A percentile compares a stretch with the other conserved stretches of the same genome.
These are phyloP conservation scores for Annulohypoxylon moriforme DNA, from an alignment of 495 filamentous ascomycete genomes.

Conservation along the genomic window DNA sequence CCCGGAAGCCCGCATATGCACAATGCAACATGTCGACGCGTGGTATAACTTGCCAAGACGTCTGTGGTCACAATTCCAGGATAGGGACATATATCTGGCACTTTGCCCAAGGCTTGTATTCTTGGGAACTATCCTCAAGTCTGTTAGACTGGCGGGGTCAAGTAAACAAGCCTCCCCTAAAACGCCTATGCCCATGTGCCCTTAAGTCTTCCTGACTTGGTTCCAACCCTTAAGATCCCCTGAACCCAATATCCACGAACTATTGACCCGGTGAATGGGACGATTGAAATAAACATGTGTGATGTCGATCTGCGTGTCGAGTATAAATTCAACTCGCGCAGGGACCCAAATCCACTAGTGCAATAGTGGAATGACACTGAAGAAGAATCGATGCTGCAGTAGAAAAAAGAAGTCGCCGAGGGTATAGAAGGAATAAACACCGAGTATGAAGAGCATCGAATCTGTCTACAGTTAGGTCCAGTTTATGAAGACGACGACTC, in stretches of 20 bases:
- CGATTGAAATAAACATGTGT: slow-evolving; percentile 10
- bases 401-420: slow-evolving; percentile 30
- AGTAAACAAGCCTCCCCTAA: slow-evolving; percentile 27
- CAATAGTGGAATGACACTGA: slow-evolving; percentile 1
- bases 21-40: slow-evolving; percentile 32
- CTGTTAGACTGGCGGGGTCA: slow-evolving; percentile 7
- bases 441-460: slow-evolving; percentile 31
- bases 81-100: slow-evolving; percentile 30
- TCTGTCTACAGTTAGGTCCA: slow-evolving; percentile 2
- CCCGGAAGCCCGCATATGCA: slow-evolving; percentile 39
- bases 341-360: background rate
- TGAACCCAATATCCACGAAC: slow-evolving; percentile 15
- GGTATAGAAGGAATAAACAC: slow-evolving; percentile 39
- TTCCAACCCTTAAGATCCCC: slow-evolving; percentile 14
- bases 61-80: slow-evolving; percentile 18
- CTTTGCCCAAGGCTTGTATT: slow-evolving; percentile 43
- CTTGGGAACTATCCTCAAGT: slow-evolving; percentile 22
- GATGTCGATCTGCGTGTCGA: background rate
- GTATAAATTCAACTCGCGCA: background rate
- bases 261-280: slow-evolving; percentile 10
- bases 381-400: slow-evolving; percentile 26
- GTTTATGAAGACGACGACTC: slow-evolving; percentile 43
- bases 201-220: slow-evolving; percentile 19
- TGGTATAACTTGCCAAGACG: slow-evolving; percentile 31
- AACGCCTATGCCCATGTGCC: slow-evolving; percentile 32